Percentiles rank a stretch among this genome's conserved stretches.
Evolutionary conservation across 2,329 filamentous ascomycete species (phyloP).

Genomic region (Cercospora brassicicola): DNA sequence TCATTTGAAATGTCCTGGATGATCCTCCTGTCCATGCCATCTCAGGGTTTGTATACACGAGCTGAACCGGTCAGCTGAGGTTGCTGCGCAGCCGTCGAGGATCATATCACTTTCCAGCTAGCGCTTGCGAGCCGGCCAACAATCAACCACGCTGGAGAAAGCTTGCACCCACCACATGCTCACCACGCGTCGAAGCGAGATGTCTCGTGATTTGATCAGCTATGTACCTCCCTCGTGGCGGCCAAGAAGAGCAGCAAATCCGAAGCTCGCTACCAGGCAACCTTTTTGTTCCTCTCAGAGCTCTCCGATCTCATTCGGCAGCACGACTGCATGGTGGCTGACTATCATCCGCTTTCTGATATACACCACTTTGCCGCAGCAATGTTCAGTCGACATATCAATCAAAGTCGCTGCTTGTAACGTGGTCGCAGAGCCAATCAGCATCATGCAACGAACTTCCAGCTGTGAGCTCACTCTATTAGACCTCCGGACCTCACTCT

Average conservation of each 20-base stretch:
- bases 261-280: conserved; percentile 11
- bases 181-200: conserved; percentile 16
- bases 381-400: background rate
- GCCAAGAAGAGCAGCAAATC: background rate
- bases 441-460: background rate
- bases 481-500: background rate
- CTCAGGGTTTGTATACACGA: background rate
- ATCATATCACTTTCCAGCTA: conserved; percentile 1
- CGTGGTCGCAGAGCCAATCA: background rate
- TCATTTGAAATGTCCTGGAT: background rate
- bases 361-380: background rate
- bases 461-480: background rate
- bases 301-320: conserved; percentile 4
- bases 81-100: background rate
- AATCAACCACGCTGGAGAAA: background rate
- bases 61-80: background rate
- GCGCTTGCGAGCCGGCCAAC: conserved; percentile 14
- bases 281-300: conserved; percentile 13
- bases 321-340: background rate
- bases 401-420: background rate
- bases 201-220: background rate
- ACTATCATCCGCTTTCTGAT: background rate
- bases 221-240: background rate
- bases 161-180: conserved; percentile 5
- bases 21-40: background rate